Conservation (phyloP, 257 asterid species). For the Mitragyna speciosa region DNA sequence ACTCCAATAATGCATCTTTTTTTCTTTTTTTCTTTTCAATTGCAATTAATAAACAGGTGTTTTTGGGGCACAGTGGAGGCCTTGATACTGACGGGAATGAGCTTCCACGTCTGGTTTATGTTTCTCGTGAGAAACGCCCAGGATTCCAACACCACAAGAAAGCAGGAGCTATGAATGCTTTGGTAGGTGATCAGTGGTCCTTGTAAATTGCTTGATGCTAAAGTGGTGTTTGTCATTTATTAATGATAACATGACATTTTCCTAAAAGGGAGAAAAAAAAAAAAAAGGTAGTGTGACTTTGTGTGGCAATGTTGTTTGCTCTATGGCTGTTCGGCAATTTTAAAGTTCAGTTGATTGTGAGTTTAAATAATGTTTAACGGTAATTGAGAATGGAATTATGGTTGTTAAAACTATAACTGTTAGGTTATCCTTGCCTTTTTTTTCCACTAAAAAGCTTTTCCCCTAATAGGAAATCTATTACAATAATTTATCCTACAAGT, state of each 20-base stretch:
- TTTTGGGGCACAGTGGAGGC: conserved; percentile 74
- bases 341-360: not conserved
- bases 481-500: not conserved
- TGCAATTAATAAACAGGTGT: conserved; percentile 43
- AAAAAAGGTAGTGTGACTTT: too few relatives aligned
- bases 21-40: not conserved
- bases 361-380: not conserved
- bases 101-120: conserved; percentile 81
- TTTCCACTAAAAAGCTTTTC: not conserved
- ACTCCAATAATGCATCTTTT: not conserved
- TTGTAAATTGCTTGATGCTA: not conserved
- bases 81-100: conserved; percentile 79
- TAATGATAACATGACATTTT: not conserved
- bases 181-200: conserved; percentile 54
- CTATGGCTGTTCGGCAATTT: not conserved
- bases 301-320: not conserved
- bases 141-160: conserved; percentile 87
- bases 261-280: too few relatives aligned
- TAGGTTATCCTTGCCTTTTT: not conserved
- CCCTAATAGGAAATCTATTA: not conserved
- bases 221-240: not conserved
- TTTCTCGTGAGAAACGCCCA: conserved; percentile 96
- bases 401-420: not conserved
- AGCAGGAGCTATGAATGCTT: conserved; percentile 95
- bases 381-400: not conserved